Conservation (phyloP, 192 early-diverging fungal genomes). For the Neocallimastix lanati region DNA sequence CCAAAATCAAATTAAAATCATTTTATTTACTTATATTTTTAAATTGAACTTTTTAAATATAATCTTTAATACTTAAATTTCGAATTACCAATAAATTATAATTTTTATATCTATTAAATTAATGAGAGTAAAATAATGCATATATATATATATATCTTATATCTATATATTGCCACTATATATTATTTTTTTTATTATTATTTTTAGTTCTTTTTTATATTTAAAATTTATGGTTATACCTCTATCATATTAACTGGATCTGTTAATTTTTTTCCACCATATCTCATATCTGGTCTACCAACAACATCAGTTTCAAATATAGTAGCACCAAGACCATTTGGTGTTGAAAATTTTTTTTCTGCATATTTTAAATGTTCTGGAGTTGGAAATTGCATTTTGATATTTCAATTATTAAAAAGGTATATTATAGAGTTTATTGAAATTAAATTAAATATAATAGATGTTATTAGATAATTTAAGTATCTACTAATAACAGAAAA, state of each 20-base stretch:
- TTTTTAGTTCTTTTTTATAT: neutral
- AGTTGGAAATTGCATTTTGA: neutral
- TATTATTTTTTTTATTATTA: neutral
- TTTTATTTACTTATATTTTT: too few relatives aligned
- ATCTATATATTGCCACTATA: too few relatives aligned
- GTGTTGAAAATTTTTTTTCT: neutral
- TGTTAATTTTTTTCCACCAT: constrained; percentile 25
- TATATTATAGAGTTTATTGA: neutral
- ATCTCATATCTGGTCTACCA: constrained; percentile 30
- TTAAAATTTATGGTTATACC: constrained; percentile 3
- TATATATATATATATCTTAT: too few relatives aligned
- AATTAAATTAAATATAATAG: too few relatives aligned
- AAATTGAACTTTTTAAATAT: too few relatives aligned
- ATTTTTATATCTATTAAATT: too few relatives aligned
- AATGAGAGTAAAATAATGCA: too few relatives aligned
- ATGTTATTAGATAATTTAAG: too few relatives aligned
- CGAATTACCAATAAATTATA: too few relatives aligned
- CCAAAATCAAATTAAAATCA: too few relatives aligned
- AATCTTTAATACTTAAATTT: too few relatives aligned
- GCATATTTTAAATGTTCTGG: neutral
- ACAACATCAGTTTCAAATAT: constrained; percentile 29
- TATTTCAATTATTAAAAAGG: neutral
- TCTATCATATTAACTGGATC: constrained; percentile 37
- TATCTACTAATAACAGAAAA: neutral
- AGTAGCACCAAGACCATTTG: neutral